Evolutionary conservation across 495 filamentous ascomycete species (phyloP), one percentile per base, ranked within the genome.

Genomic region (Venustampulla echinocandica): DNA sequence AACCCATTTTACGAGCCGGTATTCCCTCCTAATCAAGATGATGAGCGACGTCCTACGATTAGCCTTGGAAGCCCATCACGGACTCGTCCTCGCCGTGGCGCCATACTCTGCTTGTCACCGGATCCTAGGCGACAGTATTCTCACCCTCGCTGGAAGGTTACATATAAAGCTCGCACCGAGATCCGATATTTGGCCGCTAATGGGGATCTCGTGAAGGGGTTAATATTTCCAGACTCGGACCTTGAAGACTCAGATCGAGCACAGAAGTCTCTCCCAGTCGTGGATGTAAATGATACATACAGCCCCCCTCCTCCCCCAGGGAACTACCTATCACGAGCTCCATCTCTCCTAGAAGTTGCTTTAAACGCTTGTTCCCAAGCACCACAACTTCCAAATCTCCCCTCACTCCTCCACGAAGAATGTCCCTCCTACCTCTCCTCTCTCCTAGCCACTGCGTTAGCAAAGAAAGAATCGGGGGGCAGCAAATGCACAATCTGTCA

Each of bases 401-500:
- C 42, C n/a, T 24, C 37, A 6, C 42, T 37, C 9, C 47, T 61
- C 1, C 49, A 42, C 21, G 50, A 45, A 19, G 45, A 43, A 13
- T 23, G 18, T 22, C 49, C 46, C 6, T 56, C 68, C 2, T 63
- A 68, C 28, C 55, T 80, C 17, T 6, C 55, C 59, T 22, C 53
- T 51, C 23, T 71, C 69, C 14, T 59, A 10, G 42, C 10, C 17
- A 20, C 24, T 10, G 46, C 43, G 15, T 61, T 55, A 15, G 62
- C 64, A 14, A 68, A 73, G 22, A 69, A 69, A 13, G 63, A 66
- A 34, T 64, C 57, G 0, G 80, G 79, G 7, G 73, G 72, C 1
- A 62, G 72, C 42, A 56, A 54, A 22, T 88, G 84, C 63, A 77
- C 80, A 0, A 63, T 79, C 0, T 88, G 84, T 46, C 56, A 68